Evolutionary conservation across 306 rosid genomes (phyloP).

Genomic region (Castanea sativa): DNA sequence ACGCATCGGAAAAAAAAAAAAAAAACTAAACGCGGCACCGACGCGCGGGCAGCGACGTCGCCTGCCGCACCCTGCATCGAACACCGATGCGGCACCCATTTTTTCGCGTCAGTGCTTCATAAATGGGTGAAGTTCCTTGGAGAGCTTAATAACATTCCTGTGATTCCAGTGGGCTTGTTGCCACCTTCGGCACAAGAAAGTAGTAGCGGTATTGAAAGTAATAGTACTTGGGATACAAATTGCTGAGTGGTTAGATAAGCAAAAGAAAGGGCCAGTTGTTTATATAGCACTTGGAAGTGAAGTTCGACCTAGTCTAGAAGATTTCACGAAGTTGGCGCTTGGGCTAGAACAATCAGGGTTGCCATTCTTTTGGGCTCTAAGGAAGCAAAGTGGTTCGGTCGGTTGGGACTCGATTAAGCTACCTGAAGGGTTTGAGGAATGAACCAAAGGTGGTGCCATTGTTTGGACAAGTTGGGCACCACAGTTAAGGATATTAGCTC

Average conservation of each 20-base stretch:
- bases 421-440: slow-evolving; percentile 50
- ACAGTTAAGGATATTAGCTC: slow-evolving; percentile 46
- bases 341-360: slow-evolving; percentile 52
- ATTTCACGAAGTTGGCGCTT: slow-evolving; percentile 36
- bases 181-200: slow-evolving; percentile 27
- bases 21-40: too few species aligned
- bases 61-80: too few species aligned
- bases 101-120: too few species aligned
- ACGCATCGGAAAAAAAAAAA: too few species aligned
- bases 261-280: slow-evolving; percentile 34
- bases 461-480: slow-evolving; percentile 59
- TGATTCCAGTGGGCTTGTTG: slow-evolving; percentile 23
- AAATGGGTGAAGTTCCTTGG: neutral
- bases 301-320: slow-evolving; percentile 11
- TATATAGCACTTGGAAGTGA: slow-evolving; percentile 60
- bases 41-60: too few species aligned
- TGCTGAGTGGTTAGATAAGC: slow-evolving; percentile 20
- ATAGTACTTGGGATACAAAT: neutral
- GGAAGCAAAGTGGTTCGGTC: slow-evolving; percentile 5
- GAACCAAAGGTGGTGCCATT: slow-evolving; percentile 35
- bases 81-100: too few species aligned
- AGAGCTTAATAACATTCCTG: neutral
- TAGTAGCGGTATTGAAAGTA: slow-evolving; percentile 10
- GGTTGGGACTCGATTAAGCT: slow-evolving; percentile 26
- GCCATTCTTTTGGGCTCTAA: slow-evolving; percentile 61